These are phyloP conservation scores for Colletotrichum lupini DNA, from an alignment of 2,329 filamentous ascomycete species.

Conservation along the genomic window DNA sequence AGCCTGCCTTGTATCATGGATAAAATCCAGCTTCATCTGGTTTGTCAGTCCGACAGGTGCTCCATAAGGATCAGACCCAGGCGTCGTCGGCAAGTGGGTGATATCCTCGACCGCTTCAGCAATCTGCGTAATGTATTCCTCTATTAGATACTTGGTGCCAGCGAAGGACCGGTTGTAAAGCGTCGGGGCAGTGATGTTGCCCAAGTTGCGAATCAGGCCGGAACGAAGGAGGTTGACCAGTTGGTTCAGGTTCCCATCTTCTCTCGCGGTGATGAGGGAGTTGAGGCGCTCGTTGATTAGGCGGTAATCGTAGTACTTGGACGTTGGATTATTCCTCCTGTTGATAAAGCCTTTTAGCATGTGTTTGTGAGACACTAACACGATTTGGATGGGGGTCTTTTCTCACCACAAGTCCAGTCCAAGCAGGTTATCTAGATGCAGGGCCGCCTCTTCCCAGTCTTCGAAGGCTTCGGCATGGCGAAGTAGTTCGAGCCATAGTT, in stretches of 20 bases:
- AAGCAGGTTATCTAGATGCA: slow-evolving; percentile 84
- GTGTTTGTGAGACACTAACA: slow-evolving; percentile 23
- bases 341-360: slow-evolving; percentile 27
- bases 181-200: slow-evolving; percentile 85
- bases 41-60: slow-evolving; percentile 63
- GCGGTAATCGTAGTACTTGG: slow-evolving; percentile 85
- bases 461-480: slow-evolving; percentile 78
- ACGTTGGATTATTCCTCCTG: slow-evolving; percentile 85
- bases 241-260: slow-evolving; percentile 77
- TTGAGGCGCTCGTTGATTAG: slow-evolving; percentile 83
- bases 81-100: slow-evolving; percentile 70
- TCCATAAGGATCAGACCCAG: slow-evolving; percentile 49
- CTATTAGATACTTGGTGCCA: slow-evolving; percentile 90
- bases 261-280: slow-evolving; percentile 75
- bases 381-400: background rate
- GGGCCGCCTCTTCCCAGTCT: slow-evolving; percentile 88
- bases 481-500: slow-evolving; percentile 74
- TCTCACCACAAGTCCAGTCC: slow-evolving; percentile 82
- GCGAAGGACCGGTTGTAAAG: slow-evolving; percentile 88
- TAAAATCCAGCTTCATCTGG: slow-evolving; percentile 84
- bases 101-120: slow-evolving; percentile 85
- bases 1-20: slow-evolving; percentile 88
- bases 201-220: slow-evolving; percentile 85
- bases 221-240: slow-evolving; percentile 85
- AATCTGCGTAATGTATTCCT: slow-evolving; percentile 89